Evolutionary conservation across 2,329 filamentous ascomycete genomes (phyloP).

Genomic region (Alternaria consortialis): DNA sequence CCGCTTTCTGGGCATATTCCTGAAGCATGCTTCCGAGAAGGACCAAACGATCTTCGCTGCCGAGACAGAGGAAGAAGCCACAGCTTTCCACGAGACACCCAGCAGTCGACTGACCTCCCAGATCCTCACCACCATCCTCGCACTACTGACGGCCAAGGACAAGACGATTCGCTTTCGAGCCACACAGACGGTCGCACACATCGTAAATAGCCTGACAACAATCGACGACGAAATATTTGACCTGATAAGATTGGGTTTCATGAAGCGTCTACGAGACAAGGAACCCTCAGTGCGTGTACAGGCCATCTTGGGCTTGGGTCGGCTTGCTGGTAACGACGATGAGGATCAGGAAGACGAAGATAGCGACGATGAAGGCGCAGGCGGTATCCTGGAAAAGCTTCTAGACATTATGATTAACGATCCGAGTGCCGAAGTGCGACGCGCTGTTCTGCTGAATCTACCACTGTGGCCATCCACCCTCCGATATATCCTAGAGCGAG

Average conservation of each 20-base stretch:
- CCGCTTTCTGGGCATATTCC: conserved; percentile 85
- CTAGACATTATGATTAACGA: conserved; percentile 92
- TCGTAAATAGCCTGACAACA: conserved; percentile 90
- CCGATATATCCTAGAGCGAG: conserved; percentile 87
- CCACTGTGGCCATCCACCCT: conserved; percentile 83
- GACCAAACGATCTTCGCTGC: conserved; percentile 45
- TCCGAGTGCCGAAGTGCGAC: conserved; percentile 89
- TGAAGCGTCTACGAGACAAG: conserved; percentile 91
- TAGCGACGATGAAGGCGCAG: conserved; percentile 70
- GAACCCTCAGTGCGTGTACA: conserved; percentile 92
- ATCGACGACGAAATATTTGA: conserved; percentile 93
- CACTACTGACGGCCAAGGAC: conserved; percentile 85
- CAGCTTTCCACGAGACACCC: conserved; percentile 81
- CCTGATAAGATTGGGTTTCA: conserved; percentile 77
- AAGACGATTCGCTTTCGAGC: conserved; percentile 90
- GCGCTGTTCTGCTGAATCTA: conserved; percentile 88
- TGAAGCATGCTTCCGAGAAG: conserved; percentile 73
- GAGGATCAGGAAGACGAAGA: conserved; percentile 70
- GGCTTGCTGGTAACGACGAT: conserved; percentile 75
- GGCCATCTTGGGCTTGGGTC: conserved; percentile 87
- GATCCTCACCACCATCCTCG: conserved; percentile 76
- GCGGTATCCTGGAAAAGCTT: conserved; percentile 81
- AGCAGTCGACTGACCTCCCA: conserved; percentile 79
- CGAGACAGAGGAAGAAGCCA: conserved; percentile 70
- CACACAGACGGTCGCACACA: conserved; percentile 87